Conservation (phyloP, 164 flowering plant genomes). For the Stephania yunnanensis region DNA sequence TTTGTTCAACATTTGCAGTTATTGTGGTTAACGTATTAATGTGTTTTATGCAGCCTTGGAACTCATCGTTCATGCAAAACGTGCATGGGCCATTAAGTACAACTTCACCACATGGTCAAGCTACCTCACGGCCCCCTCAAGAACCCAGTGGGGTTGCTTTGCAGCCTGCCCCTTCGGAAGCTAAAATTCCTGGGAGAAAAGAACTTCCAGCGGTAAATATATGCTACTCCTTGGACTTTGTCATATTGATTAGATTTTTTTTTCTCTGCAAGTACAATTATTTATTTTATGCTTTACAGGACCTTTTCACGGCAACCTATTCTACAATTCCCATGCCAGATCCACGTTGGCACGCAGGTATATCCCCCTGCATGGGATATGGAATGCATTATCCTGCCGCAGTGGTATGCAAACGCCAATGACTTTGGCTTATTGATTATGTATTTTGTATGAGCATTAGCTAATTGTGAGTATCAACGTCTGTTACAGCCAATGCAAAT, state of each 20-base stretch:
- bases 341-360: slow-evolving; percentile 58
- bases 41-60: slow-evolving; percentile 40
- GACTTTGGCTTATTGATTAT: not conserved
- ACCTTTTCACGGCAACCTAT: slow-evolving; percentile 61
- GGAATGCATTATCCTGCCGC: slow-evolving; percentile 56
- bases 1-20: not conserved
- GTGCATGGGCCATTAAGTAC: slow-evolving; percentile 32
- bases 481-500: too few relatives aligned
- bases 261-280: not conserved
- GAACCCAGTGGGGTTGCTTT: slow-evolving; percentile 24
- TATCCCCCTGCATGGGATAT: slow-evolving; percentile 46
- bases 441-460: slow-evolving; percentile 1
- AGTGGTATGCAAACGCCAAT: slow-evolving; percentile 21
- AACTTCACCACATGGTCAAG: slow-evolving; percentile 30
- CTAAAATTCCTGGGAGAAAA: slow-evolving; percentile 46
- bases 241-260: not conserved
- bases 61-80: slow-evolving; percentile 27
- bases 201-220: slow-evolving; percentile 68
- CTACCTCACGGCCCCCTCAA: slow-evolving; percentile 19
- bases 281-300: slow-evolving; percentile 36
- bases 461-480: slow-evolving; percentile 5
- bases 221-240: not conserved
- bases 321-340: slow-evolving; percentile 25
- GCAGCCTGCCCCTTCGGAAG: slow-evolving; percentile 34
- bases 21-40: not conserved